Conservation (phyloP, 768 basidiomycete species). For the Tephrocybe sp. region DNA sequence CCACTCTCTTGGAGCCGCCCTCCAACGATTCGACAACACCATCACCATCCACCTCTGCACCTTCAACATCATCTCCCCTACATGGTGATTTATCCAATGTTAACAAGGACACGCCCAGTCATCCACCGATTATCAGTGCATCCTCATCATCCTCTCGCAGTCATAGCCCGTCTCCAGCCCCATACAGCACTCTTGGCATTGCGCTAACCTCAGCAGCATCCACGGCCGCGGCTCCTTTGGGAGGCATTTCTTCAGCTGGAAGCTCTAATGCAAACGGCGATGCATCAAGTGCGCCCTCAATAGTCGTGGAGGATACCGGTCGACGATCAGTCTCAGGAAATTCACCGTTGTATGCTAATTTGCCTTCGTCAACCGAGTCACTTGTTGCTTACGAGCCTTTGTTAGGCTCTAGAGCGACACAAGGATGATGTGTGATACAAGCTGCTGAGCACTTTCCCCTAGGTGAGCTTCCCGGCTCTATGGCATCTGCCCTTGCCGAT, state of each 20-base stretch:
- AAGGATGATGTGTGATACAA: constrained; percentile 17
- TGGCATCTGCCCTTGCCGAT: background rate
- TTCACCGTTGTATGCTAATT: constrained; percentile 34
- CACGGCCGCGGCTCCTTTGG: constrained; percentile 41
- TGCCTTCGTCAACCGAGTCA: constrained; percentile 46
- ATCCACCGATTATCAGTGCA: constrained; percentile 26
- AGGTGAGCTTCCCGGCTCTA: constrained; percentile 13
- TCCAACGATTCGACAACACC: constrained; percentile 21
- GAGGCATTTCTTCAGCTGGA: constrained; percentile 13
- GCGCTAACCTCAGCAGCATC: constrained; percentile 43
- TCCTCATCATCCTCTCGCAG: constrained; percentile 28
- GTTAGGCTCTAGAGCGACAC: constrained; percentile 23
- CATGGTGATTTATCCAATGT: constrained; percentile 18
- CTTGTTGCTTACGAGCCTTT: constrained; percentile 36
- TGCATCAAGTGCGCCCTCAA: constrained; percentile 10
- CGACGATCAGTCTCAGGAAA: constrained; percentile 13
- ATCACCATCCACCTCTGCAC: constrained; percentile 24
- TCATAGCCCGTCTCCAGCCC: constrained; percentile 35
- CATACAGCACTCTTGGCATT: constrained; percentile 43
- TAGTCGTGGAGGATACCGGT: constrained; percentile 19
- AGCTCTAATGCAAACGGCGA: constrained; percentile 12
- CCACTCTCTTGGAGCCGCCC: constrained; percentile 25
- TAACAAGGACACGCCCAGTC: constrained; percentile 33
- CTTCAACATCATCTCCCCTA: constrained; percentile 22
- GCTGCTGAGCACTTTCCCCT: constrained; percentile 12